phyloP scores from a whole-genome alignment of 805 yeast genomes.

The Candida dendrica region DNA sequence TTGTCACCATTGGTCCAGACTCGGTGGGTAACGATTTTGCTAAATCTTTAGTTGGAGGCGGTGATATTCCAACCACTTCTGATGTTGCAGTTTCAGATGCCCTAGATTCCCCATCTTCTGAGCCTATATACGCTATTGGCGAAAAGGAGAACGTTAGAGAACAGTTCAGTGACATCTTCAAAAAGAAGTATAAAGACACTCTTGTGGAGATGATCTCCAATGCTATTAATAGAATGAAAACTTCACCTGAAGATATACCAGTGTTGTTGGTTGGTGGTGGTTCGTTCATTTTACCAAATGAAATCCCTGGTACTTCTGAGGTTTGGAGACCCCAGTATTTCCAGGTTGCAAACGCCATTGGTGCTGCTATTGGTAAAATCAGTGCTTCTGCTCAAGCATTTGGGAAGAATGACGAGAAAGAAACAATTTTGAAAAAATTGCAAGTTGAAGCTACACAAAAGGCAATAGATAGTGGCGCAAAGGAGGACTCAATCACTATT shows the following conservation, averaged over 20 bases:
- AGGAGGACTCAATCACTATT: slow-evolving; percentile 14
- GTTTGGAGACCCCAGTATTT: slow-evolving; percentile 36
- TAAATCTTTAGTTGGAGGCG: slow-evolving; percentile 36
- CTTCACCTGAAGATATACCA: slow-evolving; percentile 34
- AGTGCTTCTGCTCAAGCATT: slow-evolving; percentile 19
- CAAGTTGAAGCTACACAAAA: slow-evolving; percentile 15
- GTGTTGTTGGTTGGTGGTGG: slow-evolving; percentile 46
- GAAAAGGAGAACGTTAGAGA: slow-evolving; percentile 15
- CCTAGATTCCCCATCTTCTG: slow-evolving; percentile 3
- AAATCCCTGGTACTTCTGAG: slow-evolving; percentile 33
- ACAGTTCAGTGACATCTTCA: slow-evolving; percentile 11
- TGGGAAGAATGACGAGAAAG: slow-evolving; percentile 16
- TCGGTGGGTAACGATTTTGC: slow-evolving; percentile 37
- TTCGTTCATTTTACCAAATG: slow-evolving; percentile 34
- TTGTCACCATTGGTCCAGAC: slow-evolving; percentile 38
- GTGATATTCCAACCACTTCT: slow-evolving; percentile 31
- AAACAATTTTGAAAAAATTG: slow-evolving; percentile 13
- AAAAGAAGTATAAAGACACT: slow-evolving; percentile 13
- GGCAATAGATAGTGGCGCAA: slow-evolving; percentile 22
- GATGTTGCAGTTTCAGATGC: slow-evolving; percentile 25
- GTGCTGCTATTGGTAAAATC: slow-evolving; percentile 43
- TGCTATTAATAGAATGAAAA: slow-evolving; percentile 37
- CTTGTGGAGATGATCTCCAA: slow-evolving; percentile 9
- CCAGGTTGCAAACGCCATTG: slow-evolving; percentile 45
- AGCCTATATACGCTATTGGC: slow-evolving; percentile 3